Conservation (phyloP, 495 filamentous ascomycete species). For the Endocarpon pusillum region DNA sequence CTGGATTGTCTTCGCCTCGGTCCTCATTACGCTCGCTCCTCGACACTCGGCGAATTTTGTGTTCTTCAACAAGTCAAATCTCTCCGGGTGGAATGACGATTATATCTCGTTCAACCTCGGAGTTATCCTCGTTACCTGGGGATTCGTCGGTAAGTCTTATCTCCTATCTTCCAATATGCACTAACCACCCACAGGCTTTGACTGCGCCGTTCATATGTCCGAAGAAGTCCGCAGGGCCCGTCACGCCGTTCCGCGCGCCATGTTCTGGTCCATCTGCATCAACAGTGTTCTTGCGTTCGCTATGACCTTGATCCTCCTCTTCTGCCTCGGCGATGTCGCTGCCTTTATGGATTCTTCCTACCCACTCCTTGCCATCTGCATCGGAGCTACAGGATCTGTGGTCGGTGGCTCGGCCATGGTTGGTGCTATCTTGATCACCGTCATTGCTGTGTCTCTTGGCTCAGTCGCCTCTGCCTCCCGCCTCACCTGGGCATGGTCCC, state of each 20-base stretch:
- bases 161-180: too few relatives aligned
- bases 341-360: conserved; percentile 24
- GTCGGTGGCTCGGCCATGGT: conserved; percentile 27
- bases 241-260: conserved; percentile 18
- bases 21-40: conserved; percentile 4
- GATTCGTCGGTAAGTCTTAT: conserved; percentile 12
- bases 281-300: conserved; percentile 25
- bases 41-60: too few relatives aligned
- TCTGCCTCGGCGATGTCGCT: conserved; percentile 25
- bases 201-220: conserved; percentile 21
- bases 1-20: conserved; percentile 17
- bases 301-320: conserved; percentile 24
- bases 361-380: conserved; percentile 35
- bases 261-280: conserved; percentile 23
- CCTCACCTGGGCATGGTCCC: conserved; percentile 40
- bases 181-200: conserved; percentile 11
- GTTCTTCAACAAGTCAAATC: too few relatives aligned
- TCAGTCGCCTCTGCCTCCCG: conserved; percentile 34
- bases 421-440: conserved; percentile 24
- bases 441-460: conserved; percentile 23
- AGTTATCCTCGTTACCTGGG: conserved; percentile 17
- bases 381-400: conserved; percentile 28
- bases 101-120: conserved; percentile 26
- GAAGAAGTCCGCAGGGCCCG: conserved; percentile 30
- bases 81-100: conserved; percentile 22